phyloP scores from a whole-genome alignment of 805 yeast species.

The Ogataea allantospora region DNA sequence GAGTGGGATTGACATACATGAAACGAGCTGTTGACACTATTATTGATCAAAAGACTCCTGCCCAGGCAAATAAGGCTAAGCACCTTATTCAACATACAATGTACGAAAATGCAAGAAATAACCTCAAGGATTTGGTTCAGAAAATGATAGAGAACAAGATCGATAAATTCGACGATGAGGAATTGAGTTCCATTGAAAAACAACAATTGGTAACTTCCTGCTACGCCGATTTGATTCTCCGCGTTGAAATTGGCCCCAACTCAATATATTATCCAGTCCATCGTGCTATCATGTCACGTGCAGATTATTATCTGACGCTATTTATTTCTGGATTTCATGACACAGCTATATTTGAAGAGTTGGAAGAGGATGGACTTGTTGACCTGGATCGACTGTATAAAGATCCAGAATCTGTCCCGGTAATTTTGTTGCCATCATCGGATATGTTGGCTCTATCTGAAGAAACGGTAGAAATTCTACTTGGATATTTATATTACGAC shows the following conservation, averaged over 20 bases:
- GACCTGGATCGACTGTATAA: conserved; percentile 18
- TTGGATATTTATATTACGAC: conserved; percentile 62
- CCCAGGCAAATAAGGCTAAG: conserved; percentile 31
- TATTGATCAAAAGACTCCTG: conserved; percentile 15
- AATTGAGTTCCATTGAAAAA: conserved; percentile 26
- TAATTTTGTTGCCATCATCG: conserved; percentile 21
- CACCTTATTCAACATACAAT: conserved; percentile 34
- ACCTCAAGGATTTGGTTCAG: conserved; percentile 34
- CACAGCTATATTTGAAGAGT: conserved; percentile 18
- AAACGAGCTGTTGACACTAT: conserved; percentile 31
- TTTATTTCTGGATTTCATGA: conserved; percentile 48
- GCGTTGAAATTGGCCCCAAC: conserved; percentile 29
- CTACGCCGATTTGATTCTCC: conserved; percentile 49
- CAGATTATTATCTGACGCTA: conserved; percentile 65
- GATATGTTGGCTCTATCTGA: conserved; percentile 8
- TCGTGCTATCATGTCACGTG: conserved; percentile 55
- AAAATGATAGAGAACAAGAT: conserved; percentile 6
- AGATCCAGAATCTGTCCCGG: conserved; percentile 20
- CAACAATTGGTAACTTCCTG: conserved; percentile 22
- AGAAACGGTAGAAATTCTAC: conserved; percentile 40
- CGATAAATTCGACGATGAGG: conserved; percentile 2
- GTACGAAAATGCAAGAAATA: conserved; percentile 37
- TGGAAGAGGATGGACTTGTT: conserved; percentile 18
- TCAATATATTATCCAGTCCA: conserved; percentile 58
- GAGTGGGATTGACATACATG: conserved; percentile 39